phyloP scores from a whole-genome alignment of 192 early-diverging fungal species.

The Backusella luteola region DNA sequence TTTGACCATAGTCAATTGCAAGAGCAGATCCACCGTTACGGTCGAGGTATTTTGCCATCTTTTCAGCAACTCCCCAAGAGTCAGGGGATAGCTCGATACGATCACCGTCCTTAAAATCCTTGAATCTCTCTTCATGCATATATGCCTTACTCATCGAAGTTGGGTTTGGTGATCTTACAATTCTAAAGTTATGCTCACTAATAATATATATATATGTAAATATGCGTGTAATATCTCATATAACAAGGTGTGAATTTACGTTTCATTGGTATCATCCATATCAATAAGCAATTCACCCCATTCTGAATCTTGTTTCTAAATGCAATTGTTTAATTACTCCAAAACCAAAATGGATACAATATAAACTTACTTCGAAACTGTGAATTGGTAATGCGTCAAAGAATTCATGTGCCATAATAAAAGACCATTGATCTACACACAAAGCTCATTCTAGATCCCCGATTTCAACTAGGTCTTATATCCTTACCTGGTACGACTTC shows the following conservation, averaged over 20 bases:
- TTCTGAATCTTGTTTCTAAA: conserved; percentile 66
- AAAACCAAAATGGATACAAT: too few species aligned
- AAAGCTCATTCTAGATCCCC: background rate
- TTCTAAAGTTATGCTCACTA: conserved; percentile 76
- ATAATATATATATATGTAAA: background rate
- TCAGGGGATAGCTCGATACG: conserved; percentile 86
- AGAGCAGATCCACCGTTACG: conserved; percentile 69
- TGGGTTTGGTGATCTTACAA: conserved; percentile 60
- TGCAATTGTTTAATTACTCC: too few species aligned
- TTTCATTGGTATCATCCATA: conserved; percentile 63
- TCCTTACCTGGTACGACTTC: conserved; percentile 53
- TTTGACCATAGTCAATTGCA: conserved; percentile 89
- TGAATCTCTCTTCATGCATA: conserved; percentile 40
- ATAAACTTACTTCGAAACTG: conserved; percentile 65
- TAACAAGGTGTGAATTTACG: conserved; percentile 26
- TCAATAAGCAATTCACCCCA: conserved; percentile 93
- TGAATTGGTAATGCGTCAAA: conserved; percentile 95
- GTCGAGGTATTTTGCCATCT: conserved; percentile 71
- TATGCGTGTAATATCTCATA: background rate
- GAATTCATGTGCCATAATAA: conserved; percentile 93
- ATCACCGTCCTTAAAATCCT: conserved; percentile 68
- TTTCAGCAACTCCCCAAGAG: conserved; percentile 57
- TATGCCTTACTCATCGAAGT: conserved; percentile 54
- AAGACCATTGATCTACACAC: conserved; percentile 49
- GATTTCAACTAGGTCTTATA: background rate